Evolutionary conservation across 176 grass and related monocot species (phyloP).

Genomic region (Triticum urartu): DNA sequence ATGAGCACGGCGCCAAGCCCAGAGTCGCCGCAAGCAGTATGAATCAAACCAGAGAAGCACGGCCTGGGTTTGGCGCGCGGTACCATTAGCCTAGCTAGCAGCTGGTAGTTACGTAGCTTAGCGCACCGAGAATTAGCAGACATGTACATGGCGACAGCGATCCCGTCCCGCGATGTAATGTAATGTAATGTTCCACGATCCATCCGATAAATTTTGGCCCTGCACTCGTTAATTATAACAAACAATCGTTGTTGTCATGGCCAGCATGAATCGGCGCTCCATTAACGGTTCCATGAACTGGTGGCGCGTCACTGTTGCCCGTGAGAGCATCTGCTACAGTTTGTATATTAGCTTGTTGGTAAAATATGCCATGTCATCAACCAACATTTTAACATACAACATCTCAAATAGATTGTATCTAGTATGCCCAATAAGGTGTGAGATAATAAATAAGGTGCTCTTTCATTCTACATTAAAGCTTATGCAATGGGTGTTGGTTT

Average conservation of each 20-base stretch:
- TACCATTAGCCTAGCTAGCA: not conserved
- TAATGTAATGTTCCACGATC: constrained; percentile 11
- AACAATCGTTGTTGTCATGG: too few relatives aligned
- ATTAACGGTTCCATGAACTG: not conserved
- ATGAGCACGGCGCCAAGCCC: not conserved
- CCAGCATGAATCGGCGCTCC: not conserved
- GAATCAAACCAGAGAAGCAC: not conserved
- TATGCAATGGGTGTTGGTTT: too few relatives aligned
- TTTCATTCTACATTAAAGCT: too few relatives aligned
- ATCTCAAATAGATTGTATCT: too few relatives aligned
- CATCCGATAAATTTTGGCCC: constrained; percentile 34
- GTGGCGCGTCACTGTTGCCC: constrained; percentile 28
- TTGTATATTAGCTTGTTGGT: too few relatives aligned
- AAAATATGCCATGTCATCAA: too few relatives aligned
- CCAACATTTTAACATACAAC: too few relatives aligned
- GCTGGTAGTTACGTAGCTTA: not conserved
- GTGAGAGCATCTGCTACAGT: too few relatives aligned
- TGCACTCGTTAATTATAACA: not conserved
- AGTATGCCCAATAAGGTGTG: too few relatives aligned
- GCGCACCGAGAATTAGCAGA: constrained; percentile 14
- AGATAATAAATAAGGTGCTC: too few relatives aligned
- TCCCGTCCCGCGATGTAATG: not conserved
- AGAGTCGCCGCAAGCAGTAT: not conserved
- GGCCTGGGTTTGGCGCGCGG: not conserved
- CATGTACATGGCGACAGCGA: constrained; percentile 31